Evolutionary conservation across 2,329 filamentous ascomycete genomes (phyloP).

Genomic region (Colletotrichum simmondsii): DNA sequence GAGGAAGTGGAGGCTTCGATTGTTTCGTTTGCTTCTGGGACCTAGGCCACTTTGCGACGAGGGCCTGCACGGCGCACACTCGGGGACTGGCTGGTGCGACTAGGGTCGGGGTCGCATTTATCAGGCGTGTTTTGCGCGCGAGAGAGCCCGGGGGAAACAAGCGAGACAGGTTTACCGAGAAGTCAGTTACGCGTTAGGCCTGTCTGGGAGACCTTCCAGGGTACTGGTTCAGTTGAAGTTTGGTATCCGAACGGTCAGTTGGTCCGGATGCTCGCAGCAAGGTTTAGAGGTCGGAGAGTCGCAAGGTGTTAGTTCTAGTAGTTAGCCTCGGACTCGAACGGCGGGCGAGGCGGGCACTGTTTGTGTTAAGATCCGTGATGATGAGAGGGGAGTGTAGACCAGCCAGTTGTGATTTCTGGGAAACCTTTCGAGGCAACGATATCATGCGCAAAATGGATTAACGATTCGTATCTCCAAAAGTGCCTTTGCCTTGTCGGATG

Average conservation of each 20-base stretch:
- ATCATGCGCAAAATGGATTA: constrained; percentile 2
- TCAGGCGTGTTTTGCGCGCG: constrained; percentile 21
- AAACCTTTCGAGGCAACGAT: constrained; percentile 2
- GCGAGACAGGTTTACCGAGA: constrained; percentile 31
- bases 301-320: not conserved
- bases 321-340: not conserved
- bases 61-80: constrained; percentile 33
- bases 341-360: not conserved
- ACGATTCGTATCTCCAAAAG: constrained; percentile 4
- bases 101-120: constrained; percentile 12
- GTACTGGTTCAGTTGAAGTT: not conserved
- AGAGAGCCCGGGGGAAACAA: constrained; percentile 7
- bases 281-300: not conserved
- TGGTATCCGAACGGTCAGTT: not conserved
- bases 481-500: constrained; percentile 13
- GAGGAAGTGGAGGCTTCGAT: constrained; percentile 29
- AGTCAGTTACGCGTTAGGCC: constrained; percentile 26
- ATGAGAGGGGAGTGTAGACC: not conserved
- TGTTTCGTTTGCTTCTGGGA: constrained; percentile 32
- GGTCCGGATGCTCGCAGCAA: constrained; percentile 21
- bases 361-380: not conserved
- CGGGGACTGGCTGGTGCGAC: constrained; percentile 31
- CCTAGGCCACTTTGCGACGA: constrained; percentile 27
- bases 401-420: not conserved
- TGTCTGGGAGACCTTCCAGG: constrained; percentile 22